A percentile compares a stretch with the other conserved stretches of the same genome.
Evolutionary conservation across 768 basidiomycete genomes (phyloP).

Genomic region (Clitopilus passeckerianus): DNA sequence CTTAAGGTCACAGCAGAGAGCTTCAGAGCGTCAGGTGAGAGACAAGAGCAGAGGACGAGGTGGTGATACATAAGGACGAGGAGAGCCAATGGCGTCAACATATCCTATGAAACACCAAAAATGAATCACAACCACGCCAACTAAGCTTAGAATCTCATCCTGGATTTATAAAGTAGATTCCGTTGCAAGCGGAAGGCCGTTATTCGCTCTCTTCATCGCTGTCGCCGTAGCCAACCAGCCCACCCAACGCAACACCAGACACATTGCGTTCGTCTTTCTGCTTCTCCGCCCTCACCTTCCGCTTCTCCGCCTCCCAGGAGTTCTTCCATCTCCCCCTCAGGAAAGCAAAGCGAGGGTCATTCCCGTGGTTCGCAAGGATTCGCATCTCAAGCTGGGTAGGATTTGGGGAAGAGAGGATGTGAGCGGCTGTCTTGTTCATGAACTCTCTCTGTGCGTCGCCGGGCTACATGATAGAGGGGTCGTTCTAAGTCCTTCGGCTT

Average conservation of each 20-base stretch:
- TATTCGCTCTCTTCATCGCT: constrained; percentile 39
- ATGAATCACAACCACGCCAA: too few relatives aligned
- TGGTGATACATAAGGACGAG: too few relatives aligned
- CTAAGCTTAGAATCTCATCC: too few relatives aligned
- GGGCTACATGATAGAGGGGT: constrained; percentile 33
- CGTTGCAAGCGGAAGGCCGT: neutral
- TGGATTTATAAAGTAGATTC: too few relatives aligned
- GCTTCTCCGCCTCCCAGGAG: constrained; percentile 58
- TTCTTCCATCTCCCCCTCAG: constrained; percentile 70
- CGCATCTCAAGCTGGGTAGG: constrained; percentile 82
- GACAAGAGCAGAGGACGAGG: too few relatives aligned
- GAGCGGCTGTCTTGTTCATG: constrained; percentile 71
- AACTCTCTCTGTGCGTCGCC: constrained; percentile 55
- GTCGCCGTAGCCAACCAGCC: constrained; percentile 55
- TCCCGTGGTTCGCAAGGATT: constrained; percentile 81
- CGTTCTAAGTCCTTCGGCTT: neutral
- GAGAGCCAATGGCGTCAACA: too few relatives aligned
- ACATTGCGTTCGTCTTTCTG: constrained; percentile 14
- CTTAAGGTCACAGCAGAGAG: too few relatives aligned
- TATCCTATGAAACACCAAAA: too few relatives aligned
- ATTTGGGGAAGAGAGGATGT: constrained; percentile 68
- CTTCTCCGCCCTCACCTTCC: constrained; percentile 31
- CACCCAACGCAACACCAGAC: constrained; percentile 32
- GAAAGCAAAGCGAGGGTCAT: constrained; percentile 77
- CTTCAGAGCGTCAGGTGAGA: too few relatives aligned